Percentiles rank a stretch among this genome's conserved stretches.
Conservation (phyloP, 352 stramenopile species). For the Saprolegnia parasitica region DNA sequence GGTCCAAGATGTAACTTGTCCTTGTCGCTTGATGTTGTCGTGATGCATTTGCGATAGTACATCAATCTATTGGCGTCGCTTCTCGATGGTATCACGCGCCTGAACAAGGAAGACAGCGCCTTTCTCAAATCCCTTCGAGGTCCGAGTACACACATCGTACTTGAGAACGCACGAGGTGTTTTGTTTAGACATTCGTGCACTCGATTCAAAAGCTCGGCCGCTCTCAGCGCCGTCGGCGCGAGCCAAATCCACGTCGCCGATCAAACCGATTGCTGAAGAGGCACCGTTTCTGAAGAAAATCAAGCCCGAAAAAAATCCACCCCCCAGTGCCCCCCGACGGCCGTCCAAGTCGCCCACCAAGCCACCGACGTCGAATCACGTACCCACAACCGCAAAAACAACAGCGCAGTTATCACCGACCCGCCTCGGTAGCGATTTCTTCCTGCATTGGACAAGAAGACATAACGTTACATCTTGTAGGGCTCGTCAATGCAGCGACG, state of each 20-base stretch:
- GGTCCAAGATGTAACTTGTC: neutral
- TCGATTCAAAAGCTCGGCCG: neutral
- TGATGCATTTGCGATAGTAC: neutral
- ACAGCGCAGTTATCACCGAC: neutral
- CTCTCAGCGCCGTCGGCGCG: neutral
- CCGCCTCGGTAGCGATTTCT: neutral
- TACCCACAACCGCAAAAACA: neutral
- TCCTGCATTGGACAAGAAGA: neutral
- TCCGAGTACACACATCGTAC: neutral
- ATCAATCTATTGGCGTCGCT: neutral
- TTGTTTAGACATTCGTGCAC: neutral
- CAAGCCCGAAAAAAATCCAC: neutral
- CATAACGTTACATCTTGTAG: neutral
- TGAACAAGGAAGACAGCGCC: neutral
- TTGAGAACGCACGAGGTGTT: neutral
- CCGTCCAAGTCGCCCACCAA: neutral
- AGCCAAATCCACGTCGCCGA: neutral
- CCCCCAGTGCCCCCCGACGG: neutral
- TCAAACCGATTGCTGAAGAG: neutral
- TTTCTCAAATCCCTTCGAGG: slow-evolving; percentile 1
- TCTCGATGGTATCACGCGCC: neutral
- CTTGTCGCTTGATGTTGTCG: neutral
- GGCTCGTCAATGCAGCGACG: neutral
- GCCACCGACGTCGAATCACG: neutral
- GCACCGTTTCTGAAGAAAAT: neutral